phyloP scores from a whole-genome alignment of 805 yeast species.

The Debaryomyces tyrocola region DNA sequence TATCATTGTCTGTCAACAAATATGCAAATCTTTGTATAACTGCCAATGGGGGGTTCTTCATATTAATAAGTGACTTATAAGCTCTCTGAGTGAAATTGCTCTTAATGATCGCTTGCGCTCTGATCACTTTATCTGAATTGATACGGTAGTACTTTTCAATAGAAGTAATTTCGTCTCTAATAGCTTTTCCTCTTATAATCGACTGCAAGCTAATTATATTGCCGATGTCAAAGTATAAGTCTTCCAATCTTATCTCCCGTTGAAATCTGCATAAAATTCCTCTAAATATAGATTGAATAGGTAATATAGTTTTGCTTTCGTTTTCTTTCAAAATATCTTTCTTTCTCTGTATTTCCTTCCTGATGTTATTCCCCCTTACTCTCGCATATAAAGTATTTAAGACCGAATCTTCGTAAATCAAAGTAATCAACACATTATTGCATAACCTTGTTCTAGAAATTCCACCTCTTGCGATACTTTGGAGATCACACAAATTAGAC shows the following conservation, averaged over 20 bases:
- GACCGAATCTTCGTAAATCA: conserved; percentile 37
- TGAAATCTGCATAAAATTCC: conserved; percentile 64
- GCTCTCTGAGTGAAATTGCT: conserved; percentile 69
- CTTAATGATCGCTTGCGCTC: conserved; percentile 72
- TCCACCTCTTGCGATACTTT: conserved; percentile 47
- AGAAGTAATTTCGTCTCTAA: conserved; percentile 37
- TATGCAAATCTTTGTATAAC: conserved; percentile 77
- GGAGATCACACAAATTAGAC: conserved; percentile 27
- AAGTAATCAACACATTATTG: conserved; percentile 41
- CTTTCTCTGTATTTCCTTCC: conserved; percentile 24
- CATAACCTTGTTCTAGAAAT: conserved; percentile 42
- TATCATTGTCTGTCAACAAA: conserved; percentile 68
- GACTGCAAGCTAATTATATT: conserved; percentile 54
- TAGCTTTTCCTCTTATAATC: conserved; percentile 45
- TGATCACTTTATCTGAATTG: conserved; percentile 60
- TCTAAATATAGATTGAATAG: conserved; percentile 58
- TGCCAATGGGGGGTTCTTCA: conserved; percentile 73
- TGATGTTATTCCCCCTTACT: conserved; percentile 42
- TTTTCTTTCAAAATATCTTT: conserved; percentile 14
- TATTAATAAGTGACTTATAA: conserved; percentile 66
- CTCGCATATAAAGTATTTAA: conserved; percentile 43
- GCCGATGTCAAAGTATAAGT: conserved; percentile 45
- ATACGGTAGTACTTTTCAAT: conserved; percentile 48
- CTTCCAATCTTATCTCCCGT: conserved; percentile 54
- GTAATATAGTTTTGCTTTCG: conserved; percentile 27